Conservation (phyloP, 495 filamentous ascomycete species). For the Xylaria intraflava region DNA sequence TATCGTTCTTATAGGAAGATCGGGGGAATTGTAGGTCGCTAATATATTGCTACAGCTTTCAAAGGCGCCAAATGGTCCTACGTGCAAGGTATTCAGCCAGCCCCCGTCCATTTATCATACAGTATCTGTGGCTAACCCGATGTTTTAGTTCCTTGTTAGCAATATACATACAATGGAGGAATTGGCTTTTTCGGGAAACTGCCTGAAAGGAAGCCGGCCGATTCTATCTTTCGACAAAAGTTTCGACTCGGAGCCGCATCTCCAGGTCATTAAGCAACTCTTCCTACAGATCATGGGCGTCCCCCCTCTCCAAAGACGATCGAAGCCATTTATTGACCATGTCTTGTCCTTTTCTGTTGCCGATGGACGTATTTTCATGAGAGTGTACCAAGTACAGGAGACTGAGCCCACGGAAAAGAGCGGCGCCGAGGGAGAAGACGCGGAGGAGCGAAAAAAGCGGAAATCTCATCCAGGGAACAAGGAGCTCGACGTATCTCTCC, state of each 20-base stretch:
- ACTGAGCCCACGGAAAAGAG: constrained; percentile 47
- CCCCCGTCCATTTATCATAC: neutral
- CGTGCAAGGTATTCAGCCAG: constrained; percentile 26
- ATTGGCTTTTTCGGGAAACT: constrained; percentile 94
- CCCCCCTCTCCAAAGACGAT: constrained; percentile 75
- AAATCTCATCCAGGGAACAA: constrained; percentile 29
- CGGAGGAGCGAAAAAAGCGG: constrained; percentile 17
- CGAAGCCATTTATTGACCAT: constrained; percentile 94
- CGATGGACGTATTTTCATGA: constrained; percentile 94
- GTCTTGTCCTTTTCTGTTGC: constrained; percentile 88
- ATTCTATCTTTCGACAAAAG: constrained; percentile 82
- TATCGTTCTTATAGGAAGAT: neutral
- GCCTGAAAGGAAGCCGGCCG: constrained; percentile 91
- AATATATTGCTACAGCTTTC: constrained; percentile 58
- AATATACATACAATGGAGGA: constrained; percentile 53
- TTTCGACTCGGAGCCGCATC: constrained; percentile 70
- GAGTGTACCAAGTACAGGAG: constrained; percentile 88
- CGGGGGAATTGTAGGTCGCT: neutral
- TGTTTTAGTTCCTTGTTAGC: constrained; percentile 28
- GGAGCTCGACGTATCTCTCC: constrained; percentile 69
- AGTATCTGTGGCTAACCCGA: neutral
- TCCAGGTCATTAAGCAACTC: constrained; percentile 74
- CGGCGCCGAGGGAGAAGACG: constrained; percentile 27
- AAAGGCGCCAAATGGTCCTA: constrained; percentile 92
- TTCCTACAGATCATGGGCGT: constrained; percentile 91